These are phyloP conservation scores for Vigna unguiculata DNA, from an alignment of 306 rosid genomes.

Conservation along the genomic window DNA sequence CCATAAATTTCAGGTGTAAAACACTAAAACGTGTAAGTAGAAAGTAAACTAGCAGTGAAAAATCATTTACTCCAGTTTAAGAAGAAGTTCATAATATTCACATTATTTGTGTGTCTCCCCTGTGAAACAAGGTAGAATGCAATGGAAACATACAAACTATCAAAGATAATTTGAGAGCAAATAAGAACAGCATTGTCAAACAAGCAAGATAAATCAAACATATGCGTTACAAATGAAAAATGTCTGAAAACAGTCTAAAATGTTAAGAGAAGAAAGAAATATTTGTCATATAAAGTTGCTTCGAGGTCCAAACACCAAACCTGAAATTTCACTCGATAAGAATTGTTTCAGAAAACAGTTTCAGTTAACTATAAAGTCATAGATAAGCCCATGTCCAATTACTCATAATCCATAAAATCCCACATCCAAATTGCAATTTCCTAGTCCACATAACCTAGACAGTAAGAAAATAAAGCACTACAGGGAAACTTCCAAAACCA, in stretches of 20 bases:
- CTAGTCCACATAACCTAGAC: neutral
- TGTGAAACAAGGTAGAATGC: neutral
- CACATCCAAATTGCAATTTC: neutral
- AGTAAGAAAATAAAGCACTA: neutral
- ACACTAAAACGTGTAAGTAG: neutral
- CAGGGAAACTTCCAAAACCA: neutral
- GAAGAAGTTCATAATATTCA: neutral
- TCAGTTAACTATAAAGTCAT: neutral
- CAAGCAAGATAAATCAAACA: neutral
- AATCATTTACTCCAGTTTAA: neutral
- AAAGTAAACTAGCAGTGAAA: neutral
- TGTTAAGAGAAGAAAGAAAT: too few species aligned
- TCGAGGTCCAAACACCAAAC: too few species aligned
- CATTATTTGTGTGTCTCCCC: neutral
- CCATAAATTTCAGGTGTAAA: conserved; percentile 2
- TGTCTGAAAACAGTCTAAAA: neutral
- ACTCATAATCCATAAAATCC: neutral
- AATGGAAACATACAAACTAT: neutral
- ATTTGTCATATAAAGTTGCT: too few species aligned
- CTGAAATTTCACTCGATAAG: too few species aligned
- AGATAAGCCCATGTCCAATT: neutral
- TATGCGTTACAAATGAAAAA: neutral
- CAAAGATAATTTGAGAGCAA: neutral
- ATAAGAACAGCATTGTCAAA: neutral
- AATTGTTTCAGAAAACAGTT: too few species aligned